A percentile compares a stretch with the other conserved stretches of the same genome.
These are phyloP conservation scores for Cyberlindnera amylophila DNA, from an alignment of 805 yeast genomes.

Conservation along the genomic window DNA sequence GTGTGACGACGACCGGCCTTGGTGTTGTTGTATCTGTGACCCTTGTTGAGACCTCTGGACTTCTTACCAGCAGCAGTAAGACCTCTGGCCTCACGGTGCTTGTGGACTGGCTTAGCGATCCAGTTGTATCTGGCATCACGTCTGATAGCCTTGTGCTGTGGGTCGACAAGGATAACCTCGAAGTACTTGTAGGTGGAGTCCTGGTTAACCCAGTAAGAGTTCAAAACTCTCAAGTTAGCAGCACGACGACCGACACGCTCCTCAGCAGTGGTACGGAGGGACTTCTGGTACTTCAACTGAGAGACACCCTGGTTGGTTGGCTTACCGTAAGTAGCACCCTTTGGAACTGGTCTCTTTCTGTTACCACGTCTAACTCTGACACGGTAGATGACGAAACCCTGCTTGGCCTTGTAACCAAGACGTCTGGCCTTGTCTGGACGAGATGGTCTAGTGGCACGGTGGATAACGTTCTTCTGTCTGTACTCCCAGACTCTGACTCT, in stretches of 20 bases:
- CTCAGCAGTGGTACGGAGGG: conserved; percentile 97
- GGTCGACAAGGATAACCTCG: conserved; percentile 97
- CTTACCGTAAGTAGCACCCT: conserved; percentile 99
- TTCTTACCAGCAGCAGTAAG: conserved; percentile 97
- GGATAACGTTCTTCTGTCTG: conserved; percentile 98
- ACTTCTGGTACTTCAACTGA: conserved; percentile 99
- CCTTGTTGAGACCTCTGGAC: conserved; percentile 99
- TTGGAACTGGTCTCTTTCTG: conserved; percentile 99
- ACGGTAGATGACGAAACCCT: conserved; percentile 98
- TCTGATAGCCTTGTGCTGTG: conserved; percentile 98
- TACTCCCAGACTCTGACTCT: conserved; percentile 99
- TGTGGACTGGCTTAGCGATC: conserved; percentile 99
- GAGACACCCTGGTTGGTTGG: conserved; percentile 99
- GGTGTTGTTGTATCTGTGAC: conserved; percentile 99
- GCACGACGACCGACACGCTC: conserved; percentile 99
- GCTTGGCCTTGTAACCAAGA: conserved; percentile 99
- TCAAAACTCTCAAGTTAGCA: conserved; percentile 97
- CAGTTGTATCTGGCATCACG: conserved; percentile 99
- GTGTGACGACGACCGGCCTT: conserved; percentile 98
- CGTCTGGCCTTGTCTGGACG: conserved; percentile 99
- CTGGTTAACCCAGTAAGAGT: conserved; percentile 99
- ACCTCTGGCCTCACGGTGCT: conserved; percentile 99
- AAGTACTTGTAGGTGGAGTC: conserved; percentile 99
- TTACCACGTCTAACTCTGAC: conserved; percentile 99
- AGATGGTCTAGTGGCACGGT: conserved; percentile 98